Evolutionary conservation across 192 early-diverging fungal species (phyloP).

Genomic region (Mortierella antarctica): DNA sequence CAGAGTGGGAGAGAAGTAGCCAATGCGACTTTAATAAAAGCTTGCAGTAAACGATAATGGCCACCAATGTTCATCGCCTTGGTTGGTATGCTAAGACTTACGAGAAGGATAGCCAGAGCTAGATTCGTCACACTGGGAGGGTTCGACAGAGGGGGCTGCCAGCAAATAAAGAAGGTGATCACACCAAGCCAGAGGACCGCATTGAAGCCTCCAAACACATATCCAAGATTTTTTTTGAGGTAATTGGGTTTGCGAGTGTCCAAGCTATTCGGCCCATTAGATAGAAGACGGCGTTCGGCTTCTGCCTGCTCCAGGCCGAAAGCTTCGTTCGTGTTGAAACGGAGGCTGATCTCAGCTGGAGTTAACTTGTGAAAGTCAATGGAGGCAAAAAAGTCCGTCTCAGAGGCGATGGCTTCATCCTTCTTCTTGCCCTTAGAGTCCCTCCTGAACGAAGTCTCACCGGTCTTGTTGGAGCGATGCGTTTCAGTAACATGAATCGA

Average conservation of each 20-base stretch:
- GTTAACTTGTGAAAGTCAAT: constrained; percentile 58
- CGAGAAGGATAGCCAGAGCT: constrained; percentile 66
- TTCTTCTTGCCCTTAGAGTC: constrained; percentile 7
- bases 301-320: constrained; percentile 50
- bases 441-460: constrained; percentile 1
- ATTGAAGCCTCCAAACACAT: constrained; percentile 80
- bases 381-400: constrained; percentile 53
- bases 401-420: constrained; percentile 21
- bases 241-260: constrained; percentile 54
- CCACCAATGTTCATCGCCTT: too few species aligned
- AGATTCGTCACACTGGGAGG: constrained; percentile 65
- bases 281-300: constrained; percentile 32
- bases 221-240: constrained; percentile 54
- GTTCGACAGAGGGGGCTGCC: constrained; percentile 64
- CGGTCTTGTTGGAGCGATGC: constrained; percentile 15
- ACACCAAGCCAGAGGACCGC: constrained; percentile 75
- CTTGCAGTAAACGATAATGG: too few species aligned
- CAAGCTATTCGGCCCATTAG: constrained; percentile 59
- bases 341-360: constrained; percentile 50
- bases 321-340: constrained; percentile 48
- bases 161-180: constrained; percentile 76
- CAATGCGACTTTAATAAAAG: too few species aligned
- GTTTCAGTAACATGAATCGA: constrained; percentile 59
- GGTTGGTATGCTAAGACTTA: background rate
- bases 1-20: background rate